A percentile compares a stretch with the other conserved stretches of the same genome.
Conservation (phyloP, 768 basidiomycete species). For the Favolaschia claudopus region DNA sequence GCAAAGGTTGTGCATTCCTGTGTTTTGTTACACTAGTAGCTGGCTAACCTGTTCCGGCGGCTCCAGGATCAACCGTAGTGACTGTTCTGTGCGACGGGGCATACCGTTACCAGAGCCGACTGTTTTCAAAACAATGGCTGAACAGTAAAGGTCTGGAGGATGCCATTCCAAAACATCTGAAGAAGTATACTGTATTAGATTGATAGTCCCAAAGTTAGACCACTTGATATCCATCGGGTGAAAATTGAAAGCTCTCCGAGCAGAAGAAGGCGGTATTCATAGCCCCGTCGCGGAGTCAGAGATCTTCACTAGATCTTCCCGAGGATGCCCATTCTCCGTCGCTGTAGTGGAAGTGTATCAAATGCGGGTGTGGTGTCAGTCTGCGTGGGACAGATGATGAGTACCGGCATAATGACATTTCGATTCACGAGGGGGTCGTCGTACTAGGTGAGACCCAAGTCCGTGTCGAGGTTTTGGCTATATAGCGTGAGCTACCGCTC, state of each 20-base stretch:
- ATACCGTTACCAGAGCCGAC: conserved; percentile 93
- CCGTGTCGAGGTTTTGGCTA: too few relatives aligned
- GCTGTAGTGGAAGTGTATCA: neutral
- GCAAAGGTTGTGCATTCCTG: conserved; percentile 63
- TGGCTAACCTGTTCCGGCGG: neutral
- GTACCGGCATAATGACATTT: too few relatives aligned
- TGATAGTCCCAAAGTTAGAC: conserved; percentile 40
- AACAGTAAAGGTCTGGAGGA: conserved; percentile 76
- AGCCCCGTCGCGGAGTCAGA: too few relatives aligned
- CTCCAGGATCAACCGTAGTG: conserved; percentile 78
- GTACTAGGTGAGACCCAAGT: too few relatives aligned
- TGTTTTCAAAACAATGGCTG: conserved; percentile 96
- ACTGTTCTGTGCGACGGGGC: conserved; percentile 96
- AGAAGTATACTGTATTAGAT: conserved; percentile 90
- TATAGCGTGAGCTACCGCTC: too few relatives aligned
- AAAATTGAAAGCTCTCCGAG: too few relatives aligned
- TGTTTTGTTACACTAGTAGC: neutral
- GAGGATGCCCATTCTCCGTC: neutral
- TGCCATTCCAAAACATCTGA: conserved; percentile 83
- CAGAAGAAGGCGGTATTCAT: too few relatives aligned
- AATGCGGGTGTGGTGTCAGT: conserved; percentile 5
- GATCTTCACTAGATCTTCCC: too few relatives aligned
- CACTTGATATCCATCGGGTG: neutral
- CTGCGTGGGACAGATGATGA: too few relatives aligned
- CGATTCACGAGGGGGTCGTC: too few relatives aligned